Conservation (phyloP, 352 stramenopile species). For the Pythium scleroteichum region DNA sequence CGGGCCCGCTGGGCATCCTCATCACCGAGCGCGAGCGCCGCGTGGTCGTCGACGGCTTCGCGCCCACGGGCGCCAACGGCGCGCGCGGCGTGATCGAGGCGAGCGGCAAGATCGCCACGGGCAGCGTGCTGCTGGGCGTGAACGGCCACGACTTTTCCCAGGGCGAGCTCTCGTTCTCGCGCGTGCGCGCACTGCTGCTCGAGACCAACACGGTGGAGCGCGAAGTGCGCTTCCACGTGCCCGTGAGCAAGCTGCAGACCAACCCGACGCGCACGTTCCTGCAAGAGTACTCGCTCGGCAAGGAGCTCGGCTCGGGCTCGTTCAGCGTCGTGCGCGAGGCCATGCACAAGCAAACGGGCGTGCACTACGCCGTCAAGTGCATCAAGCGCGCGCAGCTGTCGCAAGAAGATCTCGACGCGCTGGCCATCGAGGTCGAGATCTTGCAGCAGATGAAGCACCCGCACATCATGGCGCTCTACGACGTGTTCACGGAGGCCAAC, state of each 20-base stretch:
- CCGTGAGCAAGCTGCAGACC: slow-evolving; percentile 40
- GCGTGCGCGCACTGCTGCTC: slow-evolving; percentile 73
- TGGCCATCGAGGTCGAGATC: slow-evolving; percentile 80
- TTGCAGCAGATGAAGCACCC: slow-evolving; percentile 85
- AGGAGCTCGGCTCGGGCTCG: slow-evolving; percentile 53
- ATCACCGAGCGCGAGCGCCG: slow-evolving; percentile 57
- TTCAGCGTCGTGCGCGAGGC: slow-evolving; percentile 57
- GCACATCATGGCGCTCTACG: slow-evolving; percentile 90
- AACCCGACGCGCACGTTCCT: slow-evolving; percentile 45
- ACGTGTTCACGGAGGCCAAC: slow-evolving; percentile 90
- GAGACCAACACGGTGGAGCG: slow-evolving; percentile 57
- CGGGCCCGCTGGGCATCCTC: slow-evolving; percentile 72
- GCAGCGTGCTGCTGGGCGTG: slow-evolving; percentile 63
- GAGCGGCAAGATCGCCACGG: slow-evolving; percentile 25
- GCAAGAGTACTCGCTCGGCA: slow-evolving; percentile 59
- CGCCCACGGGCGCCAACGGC: slow-evolving; percentile 44
- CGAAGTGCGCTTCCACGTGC: slow-evolving; percentile 67
- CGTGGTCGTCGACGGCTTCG: slow-evolving; percentile 79
- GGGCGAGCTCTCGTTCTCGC: slow-evolving; percentile 51
- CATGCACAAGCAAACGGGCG: slow-evolving; percentile 41
- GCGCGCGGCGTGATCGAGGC: slow-evolving; percentile 41
- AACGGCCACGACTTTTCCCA: slow-evolving; percentile 72
- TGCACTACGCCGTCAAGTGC: slow-evolving; percentile 73
- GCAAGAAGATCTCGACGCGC: slow-evolving; percentile 51
- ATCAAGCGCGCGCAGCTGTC: slow-evolving; percentile 83